Percentiles rank a stretch among this genome's conserved stretches.
phyloP scores from a whole-genome alignment of 257 asterid genomes.

The Linderniella brevidens region DNA sequence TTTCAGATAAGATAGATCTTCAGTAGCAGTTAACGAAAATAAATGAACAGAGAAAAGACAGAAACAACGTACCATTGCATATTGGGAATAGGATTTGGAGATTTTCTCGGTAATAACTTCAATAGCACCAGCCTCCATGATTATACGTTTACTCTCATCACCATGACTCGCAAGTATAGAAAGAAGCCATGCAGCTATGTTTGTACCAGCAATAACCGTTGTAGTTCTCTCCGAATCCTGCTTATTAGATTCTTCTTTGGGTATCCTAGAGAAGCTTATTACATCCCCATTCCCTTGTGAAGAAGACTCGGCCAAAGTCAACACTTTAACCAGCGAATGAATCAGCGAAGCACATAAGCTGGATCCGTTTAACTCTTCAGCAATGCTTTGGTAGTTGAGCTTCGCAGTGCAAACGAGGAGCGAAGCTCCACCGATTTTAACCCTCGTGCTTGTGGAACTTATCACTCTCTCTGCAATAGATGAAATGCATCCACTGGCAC shows the following conservation, averaged over 20 bases:
- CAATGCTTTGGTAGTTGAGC: conserved; percentile 64
- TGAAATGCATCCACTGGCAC: conserved; percentile 61
- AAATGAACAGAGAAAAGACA: conserved; percentile 2
- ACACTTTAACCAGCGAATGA: conserved; percentile 72
- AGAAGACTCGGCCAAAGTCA: conserved; percentile 33
- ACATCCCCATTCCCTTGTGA: conserved; percentile 32
- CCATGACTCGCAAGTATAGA: conserved; percentile 68
- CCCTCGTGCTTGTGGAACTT: conserved; percentile 36
- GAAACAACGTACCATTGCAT: conserved; percentile 40
- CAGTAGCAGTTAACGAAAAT: conserved; percentile 5
- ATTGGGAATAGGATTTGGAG: conserved; percentile 48
- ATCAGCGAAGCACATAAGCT: conserved; percentile 45
- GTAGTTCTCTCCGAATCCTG: conserved; percentile 38
- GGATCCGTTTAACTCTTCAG: conserved; percentile 61
- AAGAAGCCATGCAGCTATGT: conserved; percentile 83
- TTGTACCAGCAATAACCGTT: conserved; percentile 55
- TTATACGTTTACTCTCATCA: conserved; percentile 51
- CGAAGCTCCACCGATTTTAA: conserved; percentile 87
- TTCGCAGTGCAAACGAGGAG: conserved; percentile 77
- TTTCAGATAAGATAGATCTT: background rate
- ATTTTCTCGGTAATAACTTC: conserved; percentile 79
- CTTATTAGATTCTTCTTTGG: conserved; percentile 32
- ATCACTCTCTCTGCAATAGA: conserved; percentile 64
- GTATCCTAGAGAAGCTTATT: conserved; percentile 52
- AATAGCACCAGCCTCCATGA: conserved; percentile 87